Evolutionary conservation across 148 eudicot genomes (phyloP).

Genomic region (Drosera capensis): DNA sequence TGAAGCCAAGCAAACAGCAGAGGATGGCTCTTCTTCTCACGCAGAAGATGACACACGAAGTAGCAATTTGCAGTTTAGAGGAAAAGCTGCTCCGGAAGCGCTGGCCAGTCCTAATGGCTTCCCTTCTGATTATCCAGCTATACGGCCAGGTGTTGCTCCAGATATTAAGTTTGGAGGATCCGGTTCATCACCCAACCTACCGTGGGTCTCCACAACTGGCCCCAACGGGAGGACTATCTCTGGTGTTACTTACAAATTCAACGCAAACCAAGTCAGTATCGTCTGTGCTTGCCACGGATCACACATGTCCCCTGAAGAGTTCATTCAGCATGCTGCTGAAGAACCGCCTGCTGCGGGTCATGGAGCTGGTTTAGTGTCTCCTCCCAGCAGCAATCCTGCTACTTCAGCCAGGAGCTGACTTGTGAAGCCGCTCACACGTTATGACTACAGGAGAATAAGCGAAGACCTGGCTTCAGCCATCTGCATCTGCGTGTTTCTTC

Average conservation of each 20-base stretch:
- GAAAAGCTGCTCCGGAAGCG: conserved; percentile 17
- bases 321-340: conserved; percentile 63
- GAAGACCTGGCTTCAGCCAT: not conserved
- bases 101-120: conserved; percentile 22
- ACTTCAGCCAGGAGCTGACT: conserved; percentile 56
- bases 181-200: conserved; percentile 69
- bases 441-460: not conserved
- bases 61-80: conserved; percentile 7
- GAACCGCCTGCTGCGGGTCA: conserved; percentile 26
- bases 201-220: conserved; percentile 98
- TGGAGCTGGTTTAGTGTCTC: conserved; percentile 27
- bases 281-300: conserved; percentile 95
- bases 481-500: not conserved
- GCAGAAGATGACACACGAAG: conserved; percentile 25
- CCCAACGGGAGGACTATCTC: conserved; percentile 81
- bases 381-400: conserved; percentile 44
- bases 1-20: conserved; percentile 23
- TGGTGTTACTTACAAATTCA: conserved; percentile 71
- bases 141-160: conserved; percentile 69
- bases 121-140: conserved; percentile 50
- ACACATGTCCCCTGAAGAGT: conserved; percentile 91
- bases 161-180: conserved; percentile 76
- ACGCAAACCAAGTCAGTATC: conserved; percentile 60
- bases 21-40: conserved; percentile 40
- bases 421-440: not conserved